Percentiles rank a stretch among this genome's conserved stretches.
These are phyloP conservation scores for Blastomyces parvus DNA, from an alignment of 2,329 filamentous ascomycete species.

Conservation along the genomic window DNA sequence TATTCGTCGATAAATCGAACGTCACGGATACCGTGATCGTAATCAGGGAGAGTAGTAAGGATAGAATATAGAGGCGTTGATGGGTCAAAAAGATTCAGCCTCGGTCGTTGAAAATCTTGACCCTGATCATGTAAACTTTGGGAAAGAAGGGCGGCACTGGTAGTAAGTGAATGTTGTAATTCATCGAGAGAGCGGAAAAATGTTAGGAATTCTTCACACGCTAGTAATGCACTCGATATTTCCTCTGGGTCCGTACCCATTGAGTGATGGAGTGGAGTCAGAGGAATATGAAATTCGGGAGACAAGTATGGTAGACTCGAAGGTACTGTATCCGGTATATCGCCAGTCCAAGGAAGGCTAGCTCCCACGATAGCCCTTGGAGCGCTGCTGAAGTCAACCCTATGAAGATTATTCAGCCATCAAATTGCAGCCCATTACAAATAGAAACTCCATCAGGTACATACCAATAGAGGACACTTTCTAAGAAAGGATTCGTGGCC, in stretches of 20 bases:
- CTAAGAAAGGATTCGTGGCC: constrained; percentile 21
- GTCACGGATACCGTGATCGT: constrained; percentile 26
- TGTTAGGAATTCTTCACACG: constrained; percentile 25
- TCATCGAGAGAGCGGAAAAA: constrained; percentile 24
- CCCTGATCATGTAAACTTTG: not conserved
- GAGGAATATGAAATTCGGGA: constrained; percentile 18
- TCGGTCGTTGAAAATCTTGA: not conserved
- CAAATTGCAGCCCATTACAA: not conserved
- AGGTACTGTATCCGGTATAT: constrained; percentile 19
- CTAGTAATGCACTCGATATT: constrained; percentile 18
- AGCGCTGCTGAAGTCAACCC: constrained; percentile 27
- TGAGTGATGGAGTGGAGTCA: constrained; percentile 12
- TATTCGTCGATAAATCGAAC: constrained; percentile 28
- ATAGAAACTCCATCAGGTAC: not conserved
- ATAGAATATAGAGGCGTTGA: constrained; percentile 22
- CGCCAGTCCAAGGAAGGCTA: constrained; percentile 25
- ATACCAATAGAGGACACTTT: constrained; percentile 28
- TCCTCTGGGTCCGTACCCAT: constrained; percentile 16
- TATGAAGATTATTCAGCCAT: constrained; percentile 10
- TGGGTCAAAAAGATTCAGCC: constrained; percentile 16
- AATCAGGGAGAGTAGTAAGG: constrained; percentile 24
- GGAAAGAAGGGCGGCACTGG: constrained; percentile 12
- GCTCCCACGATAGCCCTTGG: constrained; percentile 24
- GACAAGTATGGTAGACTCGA: constrained; percentile 20
- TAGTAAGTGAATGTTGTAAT: constrained; percentile 19